Percentiles rank a stretch among this genome's conserved stretches.
These are phyloP conservation scores for Ocimum tenuiflorum DNA, from an alignment of 257 asterid genomes.

Conservation along the genomic window DNA sequence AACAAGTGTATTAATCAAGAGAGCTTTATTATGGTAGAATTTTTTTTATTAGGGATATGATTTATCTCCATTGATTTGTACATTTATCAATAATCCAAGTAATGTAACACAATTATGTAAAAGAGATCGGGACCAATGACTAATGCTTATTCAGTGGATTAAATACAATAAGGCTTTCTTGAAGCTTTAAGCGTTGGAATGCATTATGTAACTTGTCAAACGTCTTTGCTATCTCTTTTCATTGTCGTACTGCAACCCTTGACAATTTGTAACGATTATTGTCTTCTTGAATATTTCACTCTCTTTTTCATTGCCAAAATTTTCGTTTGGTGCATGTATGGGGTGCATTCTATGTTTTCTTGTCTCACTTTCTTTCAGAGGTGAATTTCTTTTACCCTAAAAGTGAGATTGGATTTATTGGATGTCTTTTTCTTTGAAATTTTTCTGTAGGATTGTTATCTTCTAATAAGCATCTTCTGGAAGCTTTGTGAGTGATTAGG, in stretches of 20 bases:
- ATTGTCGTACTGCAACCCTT: background rate
- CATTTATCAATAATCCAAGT: too few relatives aligned
- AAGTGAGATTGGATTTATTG: background rate
- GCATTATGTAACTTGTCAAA: background rate
- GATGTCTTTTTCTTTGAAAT: background rate
- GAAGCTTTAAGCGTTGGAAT: background rate
- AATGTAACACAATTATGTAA: too few relatives aligned
- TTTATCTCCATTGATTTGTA: too few relatives aligned
- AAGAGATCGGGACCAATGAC: too few relatives aligned
- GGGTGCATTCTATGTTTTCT: background rate
- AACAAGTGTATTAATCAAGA: too few relatives aligned
- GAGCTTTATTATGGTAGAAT: too few relatives aligned
- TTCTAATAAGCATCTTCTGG: background rate
- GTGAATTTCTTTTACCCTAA: constrained; percentile 3
- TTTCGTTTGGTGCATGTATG: constrained; percentile 7
- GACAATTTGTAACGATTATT: background rate
- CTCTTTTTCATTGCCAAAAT: background rate
- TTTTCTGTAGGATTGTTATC: background rate
- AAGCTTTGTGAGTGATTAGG: background rate
- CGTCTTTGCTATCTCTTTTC: background rate
- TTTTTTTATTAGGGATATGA: too few relatives aligned
- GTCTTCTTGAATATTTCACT: background rate
- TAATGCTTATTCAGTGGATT: background rate
- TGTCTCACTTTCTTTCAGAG: constrained; percentile 19
- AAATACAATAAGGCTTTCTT: background rate